Evolutionary conservation across 441 rosid genomes (phyloP), one percentile per base, ranked within the genome.

Genomic region (Eruca vesicaria): DNA sequence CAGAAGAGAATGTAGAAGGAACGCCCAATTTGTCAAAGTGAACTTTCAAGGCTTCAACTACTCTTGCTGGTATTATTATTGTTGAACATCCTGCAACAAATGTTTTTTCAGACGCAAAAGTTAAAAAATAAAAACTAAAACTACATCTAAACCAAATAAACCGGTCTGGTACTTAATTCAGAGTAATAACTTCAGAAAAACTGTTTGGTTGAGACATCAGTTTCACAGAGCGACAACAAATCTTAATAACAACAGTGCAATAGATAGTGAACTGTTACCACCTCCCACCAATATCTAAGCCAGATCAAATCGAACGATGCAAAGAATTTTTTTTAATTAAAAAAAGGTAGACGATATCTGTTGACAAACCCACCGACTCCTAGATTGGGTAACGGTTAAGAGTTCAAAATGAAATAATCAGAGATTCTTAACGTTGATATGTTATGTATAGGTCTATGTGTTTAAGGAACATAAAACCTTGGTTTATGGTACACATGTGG

Each of bases 61-160:
- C 97, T 85, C 88, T 88, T 52, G 92, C 91, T 28, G 98, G 98
- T 70, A 92, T 84, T 31, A 94, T 81, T 12, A 89, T 92, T 15
- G 87, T 85, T 14, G 98, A 83, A 73, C 92, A 83, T 14, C 92
- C 96, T 91, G 81, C 68, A 38, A 62, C 71, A 55, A 53, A 15
- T 26, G 0, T 32, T 14, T 68, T 53, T 21, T 33, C 20, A 29
- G 7, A 33, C 70, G 65, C 61, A 57, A 69, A 73, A 63, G 58
- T 28, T 70, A 65, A 67, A 68, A 61, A 55, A n/a, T n/a, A n/a
- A 59, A 71, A 41, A 62, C 43, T 28, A 74, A 11, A 33, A 6
- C 43, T 41, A 59, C 45, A 63, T 69, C 19, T 45, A 41, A 36
- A 16, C 68, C 61, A 57, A 62, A 73, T 48, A 38, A 63, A 73